Base-by-base conservation (phyloP, 2,329 filamentous ascomycete genomes). In the Dactylonectria macrodidyma region DNA sequence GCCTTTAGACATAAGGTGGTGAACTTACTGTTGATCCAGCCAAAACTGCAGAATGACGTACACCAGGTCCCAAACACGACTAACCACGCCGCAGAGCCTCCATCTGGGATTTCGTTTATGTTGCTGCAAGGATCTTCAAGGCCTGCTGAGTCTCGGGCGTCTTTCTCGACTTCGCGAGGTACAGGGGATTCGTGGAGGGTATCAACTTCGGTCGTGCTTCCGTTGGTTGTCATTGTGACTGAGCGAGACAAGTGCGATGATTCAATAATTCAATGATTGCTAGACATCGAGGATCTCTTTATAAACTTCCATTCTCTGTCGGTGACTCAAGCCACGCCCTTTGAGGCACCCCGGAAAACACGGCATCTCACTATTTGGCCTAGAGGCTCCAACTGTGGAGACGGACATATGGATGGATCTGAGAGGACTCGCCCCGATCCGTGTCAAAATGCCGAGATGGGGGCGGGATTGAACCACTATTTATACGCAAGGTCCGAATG, bases 1-100 rank as follows among this genome's bases (percentile, higher is more conserved):
- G 12, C n/a, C 22, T 8, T 1, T 3, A 3, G 30, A n/a, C 4
- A 6, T 19, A 1, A 3, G 2, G 5, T 6, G 4, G 22, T 19
- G 6, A 11, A 64, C 72, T 73, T 88, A 88, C 48, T 84, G 81
- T 76, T 90, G 38, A 74, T 68, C 78, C 79, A 82, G 16, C 82
- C 82, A 47, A 81, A 82, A 41, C 76, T 80, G 72, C 80, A 82
- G 34, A 83, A 82, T 0, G 78, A 76, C 1, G 75, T 77, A 68
- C 80, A 82, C 80, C 79, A 83, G 2, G 75, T 78, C 2, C 82
- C 82, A 2, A 79, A 56, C 5, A 83, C 79, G 0, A 80, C 76
- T 1, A 80, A 72, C 82, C 82, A 83, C 2, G 82, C 82, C 1
- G 57, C 55, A 1, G 59, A 16, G 6, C 79, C 79, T 19, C 79